phyloP scores from a whole-genome alignment of 129 eudicot species.

The Arctium lappa region DNA sequence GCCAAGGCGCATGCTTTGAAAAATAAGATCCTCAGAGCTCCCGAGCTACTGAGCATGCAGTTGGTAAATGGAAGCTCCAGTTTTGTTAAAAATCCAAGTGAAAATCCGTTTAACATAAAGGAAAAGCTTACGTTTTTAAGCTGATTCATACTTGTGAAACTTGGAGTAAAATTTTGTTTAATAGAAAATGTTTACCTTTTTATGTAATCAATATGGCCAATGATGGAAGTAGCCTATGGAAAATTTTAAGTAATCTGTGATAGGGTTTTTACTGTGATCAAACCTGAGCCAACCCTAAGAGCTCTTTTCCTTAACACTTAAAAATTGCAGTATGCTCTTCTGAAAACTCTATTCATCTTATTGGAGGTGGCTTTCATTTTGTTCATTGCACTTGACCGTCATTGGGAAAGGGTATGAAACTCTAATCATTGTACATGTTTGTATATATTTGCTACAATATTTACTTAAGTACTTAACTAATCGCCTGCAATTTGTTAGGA shows the following conservation, averaged over 20 bases:
- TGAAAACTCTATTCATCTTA: constrained; percentile 47
- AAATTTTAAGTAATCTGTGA: background rate
- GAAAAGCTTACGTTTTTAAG: background rate
- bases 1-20: background rate
- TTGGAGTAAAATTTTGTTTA: background rate
- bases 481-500: constrained; percentile 32
- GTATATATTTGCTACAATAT: background rate
- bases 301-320: constrained; percentile 39
- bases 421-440: background rate
- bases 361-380: constrained; percentile 63
- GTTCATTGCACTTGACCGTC: constrained; percentile 68
- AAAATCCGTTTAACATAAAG: background rate
- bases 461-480: constrained; percentile 1
- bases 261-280: background rate
- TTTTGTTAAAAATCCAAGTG: background rate
- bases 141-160: background rate
- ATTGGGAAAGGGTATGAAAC: constrained; percentile 63
- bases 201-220: background rate
- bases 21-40: background rate
- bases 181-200: background rate
- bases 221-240: background rate
- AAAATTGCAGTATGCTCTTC: constrained; percentile 45
- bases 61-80: background rate
- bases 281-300: background rate
- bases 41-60: background rate